Percentiles rank a stretch among this genome's conserved stretches.
Conservation (phyloP, 148 eudicot species). For the Chenopodium formosanum region DNA sequence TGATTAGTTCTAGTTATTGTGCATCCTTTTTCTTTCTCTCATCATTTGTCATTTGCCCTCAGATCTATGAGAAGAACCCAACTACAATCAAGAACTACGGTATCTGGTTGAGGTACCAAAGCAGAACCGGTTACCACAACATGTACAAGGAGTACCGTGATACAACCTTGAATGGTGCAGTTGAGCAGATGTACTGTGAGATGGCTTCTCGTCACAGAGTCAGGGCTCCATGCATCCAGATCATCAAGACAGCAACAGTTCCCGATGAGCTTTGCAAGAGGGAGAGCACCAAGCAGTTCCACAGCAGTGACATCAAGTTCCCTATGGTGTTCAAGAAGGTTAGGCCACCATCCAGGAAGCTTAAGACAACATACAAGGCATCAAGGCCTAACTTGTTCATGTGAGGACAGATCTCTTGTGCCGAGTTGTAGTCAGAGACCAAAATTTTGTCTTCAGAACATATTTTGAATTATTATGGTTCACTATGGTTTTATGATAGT, state of each 20-base stretch:
- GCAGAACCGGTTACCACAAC: slow-evolving; percentile 82
- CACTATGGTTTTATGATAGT: slow-evolving; percentile 6
- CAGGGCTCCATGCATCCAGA: slow-evolving; percentile 73
- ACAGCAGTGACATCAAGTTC: slow-evolving; percentile 67
- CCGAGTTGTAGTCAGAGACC: background rate
- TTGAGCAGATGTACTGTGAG: slow-evolving; percentile 85
- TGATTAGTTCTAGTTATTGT: background rate
- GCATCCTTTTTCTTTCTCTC: background rate
- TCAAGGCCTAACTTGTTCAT: slow-evolving; percentile 76
- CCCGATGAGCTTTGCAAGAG: slow-evolving; percentile 83
- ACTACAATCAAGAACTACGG: slow-evolving; percentile 85
- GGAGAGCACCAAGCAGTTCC: slow-evolving; percentile 80
- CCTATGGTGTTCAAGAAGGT: slow-evolving; percentile 76
- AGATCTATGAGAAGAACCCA: slow-evolving; percentile 85
- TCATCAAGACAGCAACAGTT: slow-evolving; percentile 75
- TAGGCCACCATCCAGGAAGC: slow-evolving; percentile 77
- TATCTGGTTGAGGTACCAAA: slow-evolving; percentile 79
- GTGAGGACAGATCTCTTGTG: slow-evolving; percentile 30
- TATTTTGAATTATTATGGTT: slow-evolving; percentile 12
- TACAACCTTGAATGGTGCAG: slow-evolving; percentile 72
- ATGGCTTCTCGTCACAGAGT: slow-evolving; percentile 96
- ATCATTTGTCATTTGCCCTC: background rate
- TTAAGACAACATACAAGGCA: slow-evolving; percentile 91
- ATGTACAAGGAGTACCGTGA: slow-evolving; percentile 95
- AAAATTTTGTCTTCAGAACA: slow-evolving; percentile 6